phyloP scores from a whole-genome alignment of 257 asterid genomes.

The Solanum infundibuliforme region DNA sequence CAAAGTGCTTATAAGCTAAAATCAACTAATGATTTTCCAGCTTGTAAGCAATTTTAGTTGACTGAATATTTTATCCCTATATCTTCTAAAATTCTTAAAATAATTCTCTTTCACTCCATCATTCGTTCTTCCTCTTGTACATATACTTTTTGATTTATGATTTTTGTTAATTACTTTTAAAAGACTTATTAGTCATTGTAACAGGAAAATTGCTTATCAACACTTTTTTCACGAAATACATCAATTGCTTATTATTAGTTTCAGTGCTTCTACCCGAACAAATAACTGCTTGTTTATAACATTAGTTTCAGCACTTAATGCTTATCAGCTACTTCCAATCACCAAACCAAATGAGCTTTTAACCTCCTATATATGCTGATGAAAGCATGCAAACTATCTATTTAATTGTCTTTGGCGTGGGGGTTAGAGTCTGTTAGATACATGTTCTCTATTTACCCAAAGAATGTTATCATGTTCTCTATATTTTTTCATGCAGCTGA shows the following conservation, averaged over 20 bases:
- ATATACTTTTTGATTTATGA: not conserved
- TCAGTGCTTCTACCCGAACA: not conserved
- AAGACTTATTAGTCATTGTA: not conserved
- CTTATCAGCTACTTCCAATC: not conserved
- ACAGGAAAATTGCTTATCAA: not conserved
- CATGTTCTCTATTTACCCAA: not conserved
- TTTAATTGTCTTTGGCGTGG: not conserved
- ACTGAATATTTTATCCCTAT: not conserved
- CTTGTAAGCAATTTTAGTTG: not conserved
- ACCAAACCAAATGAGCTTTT: not conserved
- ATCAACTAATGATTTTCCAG: not conserved
- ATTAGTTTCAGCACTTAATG: not conserved
- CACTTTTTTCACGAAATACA: not conserved
- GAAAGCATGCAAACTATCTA: not conserved
- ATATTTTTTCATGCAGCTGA: slow-evolving; percentile 13
- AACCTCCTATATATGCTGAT: not conserved
- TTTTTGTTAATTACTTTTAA: not conserved
- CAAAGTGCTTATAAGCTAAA: not conserved
- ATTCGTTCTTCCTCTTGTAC: not conserved
- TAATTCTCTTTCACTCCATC: not conserved
- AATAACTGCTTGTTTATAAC: not conserved
- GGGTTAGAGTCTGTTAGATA: not conserved
- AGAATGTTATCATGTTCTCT: not conserved
- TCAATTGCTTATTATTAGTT: not conserved
- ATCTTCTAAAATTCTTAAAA: not conserved